Conservation (phyloP, 202 grass and related monocot species). For the Schoenoplectus triqueter region DNA sequence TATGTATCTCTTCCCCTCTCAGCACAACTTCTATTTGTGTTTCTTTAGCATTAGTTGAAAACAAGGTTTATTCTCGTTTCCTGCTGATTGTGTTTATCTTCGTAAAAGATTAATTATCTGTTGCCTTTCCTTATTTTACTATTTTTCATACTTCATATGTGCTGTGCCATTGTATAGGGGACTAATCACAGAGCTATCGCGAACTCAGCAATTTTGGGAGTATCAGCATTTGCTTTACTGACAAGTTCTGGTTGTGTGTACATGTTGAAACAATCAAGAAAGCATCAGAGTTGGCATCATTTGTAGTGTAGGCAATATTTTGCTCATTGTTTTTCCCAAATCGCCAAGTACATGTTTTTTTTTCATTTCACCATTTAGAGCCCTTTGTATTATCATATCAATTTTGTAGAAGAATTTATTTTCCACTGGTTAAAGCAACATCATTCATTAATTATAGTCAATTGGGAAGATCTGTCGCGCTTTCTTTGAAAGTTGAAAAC, state of each 20-base stretch:
- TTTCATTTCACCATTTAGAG: neutral
- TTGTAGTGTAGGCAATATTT: conserved; percentile 41
- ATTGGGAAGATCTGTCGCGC: neutral
- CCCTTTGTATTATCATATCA: conserved; percentile 25
- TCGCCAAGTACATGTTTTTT: neutral
- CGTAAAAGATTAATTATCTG: neutral
- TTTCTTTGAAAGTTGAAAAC: neutral
- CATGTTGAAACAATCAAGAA: conserved; percentile 66
- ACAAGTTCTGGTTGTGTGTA: conserved; percentile 60
- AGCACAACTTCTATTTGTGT: neutral
- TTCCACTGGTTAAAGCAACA: neutral
- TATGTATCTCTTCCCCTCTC: conserved; percentile 33
- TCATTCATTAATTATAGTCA: conserved; percentile 18
- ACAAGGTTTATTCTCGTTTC: neutral
- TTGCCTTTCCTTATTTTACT: neutral
- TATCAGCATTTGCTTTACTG: conserved; percentile 64
- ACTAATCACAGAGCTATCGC: conserved; percentile 45
- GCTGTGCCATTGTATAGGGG: conserved; percentile 47
- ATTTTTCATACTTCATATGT: neutral
- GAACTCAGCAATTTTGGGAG: conserved; percentile 70
- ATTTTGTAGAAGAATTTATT: conserved; percentile 21
- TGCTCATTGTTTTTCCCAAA: neutral
- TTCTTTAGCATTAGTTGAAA: neutral
- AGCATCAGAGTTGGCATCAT: conserved; percentile 61
- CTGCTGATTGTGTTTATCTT: neutral